Evolutionary conservation across 2,329 filamentous ascomycete genomes (phyloP).

Genomic region (Metarhizium anisopliae): DNA sequence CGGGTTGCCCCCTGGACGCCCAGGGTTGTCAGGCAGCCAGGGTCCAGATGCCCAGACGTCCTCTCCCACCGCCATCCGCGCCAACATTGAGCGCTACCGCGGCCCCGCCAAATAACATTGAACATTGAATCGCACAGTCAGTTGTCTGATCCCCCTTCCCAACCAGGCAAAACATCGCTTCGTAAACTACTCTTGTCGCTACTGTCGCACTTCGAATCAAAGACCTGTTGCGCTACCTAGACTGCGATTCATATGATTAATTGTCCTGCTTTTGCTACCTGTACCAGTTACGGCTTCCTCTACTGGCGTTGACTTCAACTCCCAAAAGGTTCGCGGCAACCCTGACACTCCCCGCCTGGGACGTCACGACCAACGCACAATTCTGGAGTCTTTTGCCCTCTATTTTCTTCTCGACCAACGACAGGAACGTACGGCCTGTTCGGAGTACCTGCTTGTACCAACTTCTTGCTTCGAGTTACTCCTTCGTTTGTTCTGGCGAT

Average conservation of each 20-base stretch:
- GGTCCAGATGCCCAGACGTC: too few species aligned
- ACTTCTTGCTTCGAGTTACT: neutral
- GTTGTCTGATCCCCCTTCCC: neutral
- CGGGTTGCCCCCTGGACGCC: too few species aligned
- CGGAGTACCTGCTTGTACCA: neutral
- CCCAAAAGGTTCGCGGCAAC: neutral
- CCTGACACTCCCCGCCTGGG: neutral
- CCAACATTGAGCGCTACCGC: too few species aligned
- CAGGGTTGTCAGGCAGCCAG: too few species aligned
- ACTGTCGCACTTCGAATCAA: too few species aligned
- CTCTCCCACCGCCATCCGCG: too few species aligned
- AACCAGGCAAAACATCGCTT: neutral
- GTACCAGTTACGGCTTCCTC: neutral
- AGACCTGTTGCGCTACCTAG: too few species aligned
- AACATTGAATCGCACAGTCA: neutral
- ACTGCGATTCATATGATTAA: neutral
- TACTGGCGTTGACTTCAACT: neutral
- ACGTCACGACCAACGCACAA: neutral
- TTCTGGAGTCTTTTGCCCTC: neutral
- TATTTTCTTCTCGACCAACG: neutral
- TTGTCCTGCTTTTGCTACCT: neutral
- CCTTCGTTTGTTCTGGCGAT: slow-evolving; percentile 1
- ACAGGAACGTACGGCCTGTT: neutral
- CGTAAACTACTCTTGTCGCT: neutral
- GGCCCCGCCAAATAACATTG: neutral